A percentile compares a stretch with the other conserved stretches of the same genome.
Evolutionary conservation across 177 flowering plant species (phyloP).

Genomic region (Telopea speciosissima): DNA sequence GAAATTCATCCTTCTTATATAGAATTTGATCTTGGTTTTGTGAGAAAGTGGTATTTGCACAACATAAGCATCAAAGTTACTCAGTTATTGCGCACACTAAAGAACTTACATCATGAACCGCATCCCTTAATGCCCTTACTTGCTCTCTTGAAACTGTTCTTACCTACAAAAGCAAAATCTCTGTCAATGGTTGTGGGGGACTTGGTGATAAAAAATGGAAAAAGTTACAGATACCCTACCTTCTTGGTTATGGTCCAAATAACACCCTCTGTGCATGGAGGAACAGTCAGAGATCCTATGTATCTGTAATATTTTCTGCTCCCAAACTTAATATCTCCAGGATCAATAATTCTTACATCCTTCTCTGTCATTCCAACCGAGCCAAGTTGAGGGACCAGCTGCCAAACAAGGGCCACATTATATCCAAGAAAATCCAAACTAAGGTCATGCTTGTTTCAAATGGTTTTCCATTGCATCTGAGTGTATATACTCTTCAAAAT

Average conservation of each 20-base stretch:
- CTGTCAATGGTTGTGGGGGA: too few relatives aligned
- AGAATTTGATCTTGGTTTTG: too few relatives aligned
- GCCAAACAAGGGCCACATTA: slow-evolving; percentile 6
- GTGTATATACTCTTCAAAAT: too few relatives aligned
- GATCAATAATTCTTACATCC: slow-evolving; percentile 37
- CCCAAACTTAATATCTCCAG: slow-evolving; percentile 47
- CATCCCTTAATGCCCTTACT: slow-evolving; percentile 37
- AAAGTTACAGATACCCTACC: slow-evolving; percentile 23
- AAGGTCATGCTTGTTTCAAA: neutral
- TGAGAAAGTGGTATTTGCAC: too few relatives aligned
- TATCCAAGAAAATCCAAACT: neutral
- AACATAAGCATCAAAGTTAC: too few relatives aligned
- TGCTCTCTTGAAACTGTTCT: slow-evolving; percentile 64
- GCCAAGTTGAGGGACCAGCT: slow-evolving; percentile 30
- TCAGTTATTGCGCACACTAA: neutral
- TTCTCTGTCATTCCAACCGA: slow-evolving; percentile 24
- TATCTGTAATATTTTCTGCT: slow-evolving; percentile 61
- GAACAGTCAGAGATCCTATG: slow-evolving; percentile 64
- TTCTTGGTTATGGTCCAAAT: slow-evolving; percentile 56
- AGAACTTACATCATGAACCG: slow-evolving; percentile 57
- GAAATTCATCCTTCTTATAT: neutral
- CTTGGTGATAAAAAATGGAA: neutral
- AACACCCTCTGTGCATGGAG: slow-evolving; percentile 76
- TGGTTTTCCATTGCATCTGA: too few relatives aligned
- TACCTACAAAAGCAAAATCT: slow-evolving; percentile 29